Evolutionary conservation across 2,329 filamentous ascomycete genomes (phyloP).

Genomic region (Stylonectria norvegica): DNA sequence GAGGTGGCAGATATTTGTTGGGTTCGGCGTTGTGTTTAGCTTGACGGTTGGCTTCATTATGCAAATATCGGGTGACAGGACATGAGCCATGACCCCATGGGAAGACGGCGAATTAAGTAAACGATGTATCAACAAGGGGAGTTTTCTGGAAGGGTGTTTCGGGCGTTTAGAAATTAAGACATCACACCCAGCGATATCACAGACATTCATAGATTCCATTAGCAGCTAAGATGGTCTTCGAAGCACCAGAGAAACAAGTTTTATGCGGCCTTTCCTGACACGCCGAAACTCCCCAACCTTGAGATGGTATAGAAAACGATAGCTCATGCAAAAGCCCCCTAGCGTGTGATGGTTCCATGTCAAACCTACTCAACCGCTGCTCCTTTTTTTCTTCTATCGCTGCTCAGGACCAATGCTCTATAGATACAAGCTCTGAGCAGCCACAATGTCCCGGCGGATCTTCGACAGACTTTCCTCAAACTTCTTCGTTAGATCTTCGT

Average conservation of each 20-base stretch:
- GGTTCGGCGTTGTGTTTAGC: constrained; percentile 79
- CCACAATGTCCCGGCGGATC: constrained; percentile 90
- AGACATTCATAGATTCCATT: constrained; percentile 21
- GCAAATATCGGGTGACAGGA: constrained; percentile 37
- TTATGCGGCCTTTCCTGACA: constrained; percentile 12
- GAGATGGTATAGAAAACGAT: constrained; percentile 23
- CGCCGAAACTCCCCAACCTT: constrained; percentile 24
- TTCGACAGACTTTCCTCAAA: constrained; percentile 84
- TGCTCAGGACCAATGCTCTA: constrained; percentile 43
- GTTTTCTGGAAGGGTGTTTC: too few species aligned
- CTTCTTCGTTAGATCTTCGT: constrained; percentile 85
- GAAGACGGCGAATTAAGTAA: too few species aligned
- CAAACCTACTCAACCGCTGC: too few species aligned
- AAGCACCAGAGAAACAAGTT: background rate
- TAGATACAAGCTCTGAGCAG: constrained; percentile 88
- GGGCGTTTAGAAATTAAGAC: background rate
- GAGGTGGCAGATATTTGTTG: constrained; percentile 80
- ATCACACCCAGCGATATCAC: constrained; percentile 5
- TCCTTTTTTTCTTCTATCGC: too few species aligned
- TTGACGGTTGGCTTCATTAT: constrained; percentile 69
- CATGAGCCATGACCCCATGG: constrained; percentile 3
- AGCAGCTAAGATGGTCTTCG: background rate
- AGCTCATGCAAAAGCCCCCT: constrained; percentile 9
- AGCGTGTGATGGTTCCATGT: too few species aligned
- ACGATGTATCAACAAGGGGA: too few species aligned